Percentiles rank a stretch among this genome's conserved stretches.
These are phyloP conservation scores for Rhizopus stolonifer DNA, from an alignment of 371 early-diverging fungal genomes.

Conservation along the genomic window DNA sequence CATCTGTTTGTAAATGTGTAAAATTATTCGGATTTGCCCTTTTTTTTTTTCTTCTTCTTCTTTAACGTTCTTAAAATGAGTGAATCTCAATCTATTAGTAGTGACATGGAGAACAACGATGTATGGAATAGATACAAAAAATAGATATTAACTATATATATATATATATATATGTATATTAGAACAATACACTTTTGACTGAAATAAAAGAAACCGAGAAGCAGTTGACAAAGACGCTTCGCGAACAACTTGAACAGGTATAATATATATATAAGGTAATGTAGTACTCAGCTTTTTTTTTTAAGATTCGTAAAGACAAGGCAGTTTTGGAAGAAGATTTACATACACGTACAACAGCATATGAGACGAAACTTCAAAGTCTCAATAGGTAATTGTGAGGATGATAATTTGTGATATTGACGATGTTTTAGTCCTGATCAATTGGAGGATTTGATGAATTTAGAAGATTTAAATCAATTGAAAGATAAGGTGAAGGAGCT, in stretches of 20 bases:
- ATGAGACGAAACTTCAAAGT: conserved; percentile 31
- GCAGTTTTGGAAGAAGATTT: conserved; percentile 45
- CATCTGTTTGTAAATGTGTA: not conserved
- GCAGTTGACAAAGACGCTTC: conserved; percentile 39
- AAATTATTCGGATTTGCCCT: not conserved
- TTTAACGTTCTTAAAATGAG: not conserved
- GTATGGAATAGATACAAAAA: not conserved
- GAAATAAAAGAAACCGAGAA: conserved; percentile 33
- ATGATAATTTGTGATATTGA: not conserved
- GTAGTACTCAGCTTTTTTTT: too few species aligned
- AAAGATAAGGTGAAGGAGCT: conserved; percentile 39
- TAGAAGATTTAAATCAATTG: conserved; percentile 36
- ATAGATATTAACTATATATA: not conserved
- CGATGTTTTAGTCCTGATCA: conserved; percentile 5
- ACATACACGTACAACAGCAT: conserved; percentile 41
- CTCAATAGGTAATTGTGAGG: conserved; percentile 16
- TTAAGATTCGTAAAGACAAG: conserved; percentile 52
- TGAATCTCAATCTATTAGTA: not conserved
- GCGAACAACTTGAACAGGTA: conserved; percentile 49
- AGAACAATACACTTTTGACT: conserved; percentile 7
- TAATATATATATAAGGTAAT: too few species aligned
- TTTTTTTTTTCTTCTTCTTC: not conserved
- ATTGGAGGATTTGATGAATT: conserved; percentile 28
- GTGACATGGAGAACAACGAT: not conserved
- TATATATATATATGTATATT: too few species aligned